phyloP scores from a whole-genome alignment of 805 yeast genomes.

The Saturnispora mendoncae region DNA sequence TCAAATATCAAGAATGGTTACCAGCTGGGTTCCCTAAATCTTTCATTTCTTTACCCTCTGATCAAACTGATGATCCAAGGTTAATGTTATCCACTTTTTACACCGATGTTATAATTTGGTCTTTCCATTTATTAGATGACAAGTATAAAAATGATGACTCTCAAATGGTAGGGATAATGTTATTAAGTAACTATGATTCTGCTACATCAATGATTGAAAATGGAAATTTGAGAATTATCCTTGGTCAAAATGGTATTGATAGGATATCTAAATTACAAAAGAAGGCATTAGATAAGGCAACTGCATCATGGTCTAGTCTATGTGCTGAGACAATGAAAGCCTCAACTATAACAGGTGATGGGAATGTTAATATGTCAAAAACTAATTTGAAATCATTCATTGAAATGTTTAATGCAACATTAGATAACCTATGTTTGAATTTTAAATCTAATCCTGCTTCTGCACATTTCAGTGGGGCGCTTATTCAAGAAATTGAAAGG shows the following conservation, averaged over 20 bases:
- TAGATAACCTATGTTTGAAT: constrained; percentile 65
- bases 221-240: constrained; percentile 34
- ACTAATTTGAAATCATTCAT: constrained; percentile 66
- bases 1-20: constrained; percentile 66
- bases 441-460: constrained; percentile 42
- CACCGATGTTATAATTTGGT: constrained; percentile 71
- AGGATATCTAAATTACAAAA: constrained; percentile 63
- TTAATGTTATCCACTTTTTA: constrained; percentile 56
- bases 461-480: constrained; percentile 41
- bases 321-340: constrained; percentile 74
- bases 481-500: constrained; percentile 67
- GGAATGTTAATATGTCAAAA: constrained; percentile 42
- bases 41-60: constrained; percentile 33
- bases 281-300: constrained; percentile 61
- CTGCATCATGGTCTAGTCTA: constrained; percentile 71
- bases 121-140: constrained; percentile 56
- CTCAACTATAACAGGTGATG: constrained; percentile 50
- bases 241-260: constrained; percentile 52
- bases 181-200: constrained; percentile 61
- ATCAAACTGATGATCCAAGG: constrained; percentile 35
- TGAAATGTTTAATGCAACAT: constrained; percentile 64
- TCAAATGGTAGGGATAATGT: constrained; percentile 55
- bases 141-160: constrained; percentile 38
- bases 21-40: constrained; percentile 51
- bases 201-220: constrained; percentile 65